Evolutionary conservation across 1,284 basidiomycete genomes (phyloP), one percentile per base, ranked within the genome.

Genomic region (Kalmanozyma brasiliensis): DNA sequence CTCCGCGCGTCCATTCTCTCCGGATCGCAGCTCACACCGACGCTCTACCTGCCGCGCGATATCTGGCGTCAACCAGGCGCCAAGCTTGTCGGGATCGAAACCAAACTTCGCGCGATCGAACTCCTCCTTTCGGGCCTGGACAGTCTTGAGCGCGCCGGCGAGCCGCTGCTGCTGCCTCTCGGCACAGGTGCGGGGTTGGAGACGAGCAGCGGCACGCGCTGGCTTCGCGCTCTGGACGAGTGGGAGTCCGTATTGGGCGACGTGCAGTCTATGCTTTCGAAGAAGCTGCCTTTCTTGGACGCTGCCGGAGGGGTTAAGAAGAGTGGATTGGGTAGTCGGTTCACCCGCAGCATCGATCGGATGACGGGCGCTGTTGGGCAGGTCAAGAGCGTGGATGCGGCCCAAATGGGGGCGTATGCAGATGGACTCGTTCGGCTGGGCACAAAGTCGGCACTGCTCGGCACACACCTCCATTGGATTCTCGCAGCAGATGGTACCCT

Each of bases 1-100:
- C 56, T 76, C 10, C 53, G 49, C 10, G n/a, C 20, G 8, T 66
- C 59, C 35, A 73, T 77, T 16, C 13, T 22, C 3, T 29, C 33
- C 0, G 94, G 94, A 11, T 92, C 90, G 13, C 96, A 95, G 81
- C 85, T 98, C 55, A 95, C 93, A 1, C 88, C 89, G 23, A 87
- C 89, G 37, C 84, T 98, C 61, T 94, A 94, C 82, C 89, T 98
- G 19, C 91, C 93, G 6, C 87, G 89, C 42, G 90, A 91, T 65
- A 89, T 95, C 10, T 98, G 95, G 95, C 60, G 52, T 20, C 61
- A 67, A 19, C 88, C 89, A 19, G 92, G 92, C 30, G 90, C 90
- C 30, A 94, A 93, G 82, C 86, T 95, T 41, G 84, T 85, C 13
- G 91, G 91, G 73, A 79, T 94, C 32, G 87, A 89, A 44, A 91